These are phyloP conservation scores for Catharanthus roseus DNA, from an alignment of 257 asterid species.

Conservation along the genomic window DNA sequence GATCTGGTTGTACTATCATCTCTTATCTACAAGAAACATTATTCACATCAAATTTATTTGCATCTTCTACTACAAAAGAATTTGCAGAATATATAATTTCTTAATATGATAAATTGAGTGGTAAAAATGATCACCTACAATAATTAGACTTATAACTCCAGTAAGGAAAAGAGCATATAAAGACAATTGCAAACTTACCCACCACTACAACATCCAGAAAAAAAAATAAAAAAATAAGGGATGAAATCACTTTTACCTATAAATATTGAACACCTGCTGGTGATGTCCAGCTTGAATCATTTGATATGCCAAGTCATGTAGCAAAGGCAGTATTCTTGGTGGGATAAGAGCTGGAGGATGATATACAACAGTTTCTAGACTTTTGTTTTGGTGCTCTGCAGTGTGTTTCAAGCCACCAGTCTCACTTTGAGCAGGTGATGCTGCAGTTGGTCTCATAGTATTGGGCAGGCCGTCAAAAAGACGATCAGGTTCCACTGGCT, in stretches of 20 bases:
- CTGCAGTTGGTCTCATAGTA: conserved; percentile 65
- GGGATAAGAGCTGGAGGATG: conserved; percentile 80
- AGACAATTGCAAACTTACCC: background rate
- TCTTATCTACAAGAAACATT: background rate
- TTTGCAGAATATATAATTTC: background rate
- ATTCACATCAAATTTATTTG: background rate
- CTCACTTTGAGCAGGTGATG: conserved; percentile 56
- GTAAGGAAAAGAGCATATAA: background rate
- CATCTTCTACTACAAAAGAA: background rate
- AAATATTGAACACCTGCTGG: conserved; percentile 54
- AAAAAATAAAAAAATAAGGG: too few species aligned
- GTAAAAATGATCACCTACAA: background rate
- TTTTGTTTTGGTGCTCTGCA: conserved; percentile 49
- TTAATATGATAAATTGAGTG: background rate
- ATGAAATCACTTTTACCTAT: conserved; percentile 38
- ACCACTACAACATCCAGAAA: background rate
- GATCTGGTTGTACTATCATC: background rate
- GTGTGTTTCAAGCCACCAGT: conserved; percentile 37
- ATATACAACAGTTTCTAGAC: conserved; percentile 50
- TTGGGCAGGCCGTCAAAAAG: conserved; percentile 84
- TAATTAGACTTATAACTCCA: background rate
- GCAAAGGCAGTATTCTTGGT: conserved; percentile 65
- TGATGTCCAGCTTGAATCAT: conserved; percentile 83
- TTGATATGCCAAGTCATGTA: conserved; percentile 60
- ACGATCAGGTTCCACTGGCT: conserved; percentile 90